These are phyloP conservation scores for Colletotrichum paranaense DNA, from an alignment of 2,329 filamentous ascomycete species.

Conservation along the genomic window DNA sequence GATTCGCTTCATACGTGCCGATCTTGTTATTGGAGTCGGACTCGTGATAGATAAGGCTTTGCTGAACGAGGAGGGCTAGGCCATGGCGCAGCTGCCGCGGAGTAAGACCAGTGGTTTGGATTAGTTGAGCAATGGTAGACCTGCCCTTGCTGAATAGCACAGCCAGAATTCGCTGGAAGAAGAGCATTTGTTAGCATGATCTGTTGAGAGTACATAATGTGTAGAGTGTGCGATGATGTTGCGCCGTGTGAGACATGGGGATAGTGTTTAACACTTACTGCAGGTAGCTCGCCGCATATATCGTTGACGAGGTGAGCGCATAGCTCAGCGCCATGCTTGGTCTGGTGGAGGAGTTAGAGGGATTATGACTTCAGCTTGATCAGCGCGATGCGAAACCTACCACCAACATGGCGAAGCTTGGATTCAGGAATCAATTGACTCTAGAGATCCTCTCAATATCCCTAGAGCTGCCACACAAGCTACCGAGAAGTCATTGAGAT, in stretches of 20 bases:
- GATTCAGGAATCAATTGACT: slow-evolving; percentile 65
- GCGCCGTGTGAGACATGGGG: neutral
- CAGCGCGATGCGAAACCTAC: slow-evolving; percentile 53
- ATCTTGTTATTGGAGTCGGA: slow-evolving; percentile 70
- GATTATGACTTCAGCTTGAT: neutral
- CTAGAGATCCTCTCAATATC: slow-evolving; percentile 83
- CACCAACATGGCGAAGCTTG: slow-evolving; percentile 50
- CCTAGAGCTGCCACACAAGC: slow-evolving; percentile 79
- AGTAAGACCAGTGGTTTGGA: slow-evolving; percentile 77
- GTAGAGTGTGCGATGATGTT: slow-evolving; percentile 32
- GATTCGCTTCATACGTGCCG: slow-evolving; percentile 87
- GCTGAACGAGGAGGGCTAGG: slow-evolving; percentile 86
- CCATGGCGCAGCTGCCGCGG: slow-evolving; percentile 83
- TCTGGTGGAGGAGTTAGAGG: slow-evolving; percentile 51
- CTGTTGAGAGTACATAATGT: neutral
- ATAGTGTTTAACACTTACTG: slow-evolving; percentile 68
- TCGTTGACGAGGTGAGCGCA: slow-evolving; percentile 91
- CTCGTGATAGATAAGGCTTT: slow-evolving; percentile 84
- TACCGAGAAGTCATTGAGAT: slow-evolving; percentile 74
- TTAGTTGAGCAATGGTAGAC: slow-evolving; percentile 76
- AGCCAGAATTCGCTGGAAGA: slow-evolving; percentile 81
- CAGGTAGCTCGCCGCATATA: slow-evolving; percentile 89
- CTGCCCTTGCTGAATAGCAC: slow-evolving; percentile 83
- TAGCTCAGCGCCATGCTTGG: slow-evolving; percentile 84
- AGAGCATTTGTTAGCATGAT: slow-evolving; percentile 25